Conservation (phyloP, 371 early-diverging fungal species). For the Coemansia sp. region DNA sequence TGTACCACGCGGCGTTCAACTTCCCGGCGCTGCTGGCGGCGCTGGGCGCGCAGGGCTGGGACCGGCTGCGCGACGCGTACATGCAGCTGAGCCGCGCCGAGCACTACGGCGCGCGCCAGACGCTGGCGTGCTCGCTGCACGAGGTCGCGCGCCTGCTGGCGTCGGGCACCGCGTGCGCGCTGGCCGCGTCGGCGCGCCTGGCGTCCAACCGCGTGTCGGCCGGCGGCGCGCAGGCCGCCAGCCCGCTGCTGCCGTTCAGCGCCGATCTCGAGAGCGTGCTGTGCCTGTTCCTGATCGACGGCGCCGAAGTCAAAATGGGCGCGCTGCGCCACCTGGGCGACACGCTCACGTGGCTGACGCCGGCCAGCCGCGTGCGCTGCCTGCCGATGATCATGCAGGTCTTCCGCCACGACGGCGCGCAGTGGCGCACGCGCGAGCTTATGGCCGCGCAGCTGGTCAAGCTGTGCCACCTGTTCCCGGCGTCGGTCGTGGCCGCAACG, state of each 20-base stretch:
- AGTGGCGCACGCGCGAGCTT: slow-evolving; percentile 54
- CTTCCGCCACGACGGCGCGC: slow-evolving; percentile 49
- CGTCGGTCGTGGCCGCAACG: slow-evolving; percentile 41
- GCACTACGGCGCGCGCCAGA: slow-evolving; percentile 46
- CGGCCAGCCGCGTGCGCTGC: slow-evolving; percentile 47
- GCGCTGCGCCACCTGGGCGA: slow-evolving; percentile 45
- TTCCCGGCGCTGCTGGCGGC: slow-evolving; percentile 50
- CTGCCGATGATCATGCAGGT: slow-evolving; percentile 52
- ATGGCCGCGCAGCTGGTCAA: slow-evolving; percentile 52
- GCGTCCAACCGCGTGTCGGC: slow-evolving; percentile 17
- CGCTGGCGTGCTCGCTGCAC: slow-evolving; percentile 52
- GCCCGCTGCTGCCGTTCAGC: slow-evolving; percentile 18
- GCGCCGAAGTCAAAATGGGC: slow-evolving; percentile 45
- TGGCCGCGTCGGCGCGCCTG: background rate
- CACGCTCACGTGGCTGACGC: slow-evolving; percentile 42
- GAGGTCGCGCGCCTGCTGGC: slow-evolving; percentile 50
- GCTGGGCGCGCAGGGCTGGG: slow-evolving; percentile 49
- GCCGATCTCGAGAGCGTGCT: slow-evolving; percentile 48
- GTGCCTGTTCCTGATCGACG: slow-evolving; percentile 50
- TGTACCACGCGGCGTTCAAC: slow-evolving; percentile 52
- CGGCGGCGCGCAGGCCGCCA: background rate
- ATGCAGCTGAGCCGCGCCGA: slow-evolving; percentile 50
- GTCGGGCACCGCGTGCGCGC: background rate
- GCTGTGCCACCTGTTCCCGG: slow-evolving; percentile 48
- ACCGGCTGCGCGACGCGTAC: slow-evolving; percentile 47